phyloP scores from a whole-genome alignment of 192 early-diverging fungal genomes.

The Gigaspora rosea region DNA sequence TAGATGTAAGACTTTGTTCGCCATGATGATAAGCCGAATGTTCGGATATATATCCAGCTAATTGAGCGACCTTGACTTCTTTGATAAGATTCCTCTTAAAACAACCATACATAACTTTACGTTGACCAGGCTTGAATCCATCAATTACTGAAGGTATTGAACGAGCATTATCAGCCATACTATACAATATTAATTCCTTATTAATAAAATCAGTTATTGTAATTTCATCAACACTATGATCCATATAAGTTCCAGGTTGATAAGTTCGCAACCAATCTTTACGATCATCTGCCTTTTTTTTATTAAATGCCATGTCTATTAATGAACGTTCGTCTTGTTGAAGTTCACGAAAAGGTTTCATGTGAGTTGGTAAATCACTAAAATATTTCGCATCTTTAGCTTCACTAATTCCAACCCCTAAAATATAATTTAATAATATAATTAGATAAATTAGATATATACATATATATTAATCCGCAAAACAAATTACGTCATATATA shows the following conservation, averaged over 20 bases:
- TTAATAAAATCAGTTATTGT: constrained; percentile 92
- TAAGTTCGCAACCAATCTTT: constrained; percentile 90
- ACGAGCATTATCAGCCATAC: constrained; percentile 91
- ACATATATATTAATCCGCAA: too few species aligned
- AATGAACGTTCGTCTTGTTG: constrained; percentile 66
- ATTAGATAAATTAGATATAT: too few species aligned
- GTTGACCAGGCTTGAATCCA: constrained; percentile 95
- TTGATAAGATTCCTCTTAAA: constrained; percentile 78
- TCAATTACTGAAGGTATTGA: constrained; percentile 95
- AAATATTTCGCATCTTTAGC: constrained; percentile 92
- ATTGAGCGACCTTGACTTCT: constrained; percentile 76
- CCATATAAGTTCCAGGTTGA: constrained; percentile 87
- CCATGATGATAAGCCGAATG: constrained; percentile 95
- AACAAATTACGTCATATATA: too few species aligned
- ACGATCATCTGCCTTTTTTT: constrained; percentile 90
- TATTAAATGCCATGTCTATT: constrained; percentile 97
- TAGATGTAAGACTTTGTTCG: constrained; percentile 77
- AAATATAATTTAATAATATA: too few species aligned
- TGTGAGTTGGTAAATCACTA: constrained; percentile 73
- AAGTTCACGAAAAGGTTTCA: constrained; percentile 70
- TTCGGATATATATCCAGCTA: constrained; percentile 88
- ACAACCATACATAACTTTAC: constrained; percentile 89
- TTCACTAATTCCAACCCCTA: constrained; percentile 85
- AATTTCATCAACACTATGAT: constrained; percentile 77
- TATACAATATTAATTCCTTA: constrained; percentile 91